Evolutionary conservation across 179 eudicot genomes (phyloP).

Genomic region (Beta macrorhiza): DNA sequence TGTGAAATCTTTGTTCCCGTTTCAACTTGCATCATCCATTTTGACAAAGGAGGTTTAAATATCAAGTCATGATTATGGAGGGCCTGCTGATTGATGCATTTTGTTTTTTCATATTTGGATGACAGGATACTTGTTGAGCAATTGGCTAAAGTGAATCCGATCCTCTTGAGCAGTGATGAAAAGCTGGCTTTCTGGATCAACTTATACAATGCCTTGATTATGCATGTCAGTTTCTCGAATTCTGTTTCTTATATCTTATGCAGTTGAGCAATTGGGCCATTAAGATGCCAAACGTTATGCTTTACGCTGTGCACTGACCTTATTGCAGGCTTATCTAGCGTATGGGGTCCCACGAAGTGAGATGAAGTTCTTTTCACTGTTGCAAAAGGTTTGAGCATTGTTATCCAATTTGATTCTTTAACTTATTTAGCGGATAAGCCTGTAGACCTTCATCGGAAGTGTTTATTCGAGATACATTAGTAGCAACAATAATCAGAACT

Average conservation of each 20-base stretch:
- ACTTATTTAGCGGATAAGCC: neutral
- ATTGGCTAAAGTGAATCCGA: constrained; percentile 41
- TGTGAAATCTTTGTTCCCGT: neutral
- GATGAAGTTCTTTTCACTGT: constrained; percentile 36
- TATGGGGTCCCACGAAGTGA: constrained; percentile 42
- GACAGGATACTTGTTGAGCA: constrained; percentile 44
- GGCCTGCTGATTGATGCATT: constrained; percentile 19
- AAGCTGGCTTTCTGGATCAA: constrained; percentile 46
- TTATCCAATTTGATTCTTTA: neutral
- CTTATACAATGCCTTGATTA: constrained; percentile 39
- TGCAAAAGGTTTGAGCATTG: constrained; percentile 34
- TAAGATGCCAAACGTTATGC: neutral
- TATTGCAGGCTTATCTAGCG: constrained; percentile 39
- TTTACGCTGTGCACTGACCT: neutral
- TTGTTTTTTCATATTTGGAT: constrained; percentile 21
- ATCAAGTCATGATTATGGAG: neutral
- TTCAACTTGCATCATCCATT: neutral
- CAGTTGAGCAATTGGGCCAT: neutral
- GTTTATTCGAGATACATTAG: neutral
- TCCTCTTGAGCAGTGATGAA: constrained; percentile 37
- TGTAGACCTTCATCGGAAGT: neutral
- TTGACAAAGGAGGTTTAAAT: constrained; percentile 1
- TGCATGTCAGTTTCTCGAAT: constrained; percentile 36
- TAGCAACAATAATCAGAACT: neutral
- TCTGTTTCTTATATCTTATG: neutral